Evolutionary conservation across 257 asterid species (phyloP).

Genomic region (Cordia subcordata): DNA sequence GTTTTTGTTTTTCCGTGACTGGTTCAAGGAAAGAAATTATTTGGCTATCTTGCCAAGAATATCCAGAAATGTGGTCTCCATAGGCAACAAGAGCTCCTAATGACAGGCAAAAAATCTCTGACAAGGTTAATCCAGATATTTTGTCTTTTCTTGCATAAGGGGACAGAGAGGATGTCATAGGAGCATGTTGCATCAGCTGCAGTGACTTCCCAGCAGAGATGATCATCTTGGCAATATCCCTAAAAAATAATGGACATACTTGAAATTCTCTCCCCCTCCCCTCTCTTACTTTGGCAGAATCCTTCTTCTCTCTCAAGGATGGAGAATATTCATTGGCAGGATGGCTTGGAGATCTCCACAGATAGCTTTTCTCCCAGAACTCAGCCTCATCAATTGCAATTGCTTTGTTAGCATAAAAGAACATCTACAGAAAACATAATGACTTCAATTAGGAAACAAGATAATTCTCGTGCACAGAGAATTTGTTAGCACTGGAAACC

Average conservation of each 20-base stretch:
- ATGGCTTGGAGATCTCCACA: constrained; percentile 46
- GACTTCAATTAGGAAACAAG: neutral
- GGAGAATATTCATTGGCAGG: constrained; percentile 34
- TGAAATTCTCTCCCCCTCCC: constrained; percentile 37
- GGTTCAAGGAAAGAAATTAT: constrained; percentile 34
- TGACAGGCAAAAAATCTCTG: constrained; percentile 85
- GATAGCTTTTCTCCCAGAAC: constrained; percentile 97
- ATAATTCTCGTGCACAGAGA: neutral
- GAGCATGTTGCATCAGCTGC: constrained; percentile 86
- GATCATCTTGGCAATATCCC: constrained; percentile 67
- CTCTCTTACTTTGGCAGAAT: constrained; percentile 44
- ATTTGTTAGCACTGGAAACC: neutral
- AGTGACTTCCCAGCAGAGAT: constrained; percentile 96
- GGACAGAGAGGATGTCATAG: constrained; percentile 38
- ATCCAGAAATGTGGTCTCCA: constrained; percentile 63
- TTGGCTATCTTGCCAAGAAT: constrained; percentile 48
- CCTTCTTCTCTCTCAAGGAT: constrained; percentile 31
- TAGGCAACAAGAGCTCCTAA: constrained; percentile 71
- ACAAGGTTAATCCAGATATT: constrained; percentile 68
- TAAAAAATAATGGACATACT: constrained; percentile 77
- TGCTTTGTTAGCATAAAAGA: constrained; percentile 67
- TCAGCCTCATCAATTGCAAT: constrained; percentile 82
- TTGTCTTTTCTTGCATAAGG: constrained; percentile 30
- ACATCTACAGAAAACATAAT: constrained; percentile 54
- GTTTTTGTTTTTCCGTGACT: constrained; percentile 22